Percentiles rank a stretch among this genome's conserved stretches.
These are phyloP conservation scores for Arthrobotrys megalospora DNA, from an alignment of 2,329 filamentous ascomycete species.

Conservation along the genomic window DNA sequence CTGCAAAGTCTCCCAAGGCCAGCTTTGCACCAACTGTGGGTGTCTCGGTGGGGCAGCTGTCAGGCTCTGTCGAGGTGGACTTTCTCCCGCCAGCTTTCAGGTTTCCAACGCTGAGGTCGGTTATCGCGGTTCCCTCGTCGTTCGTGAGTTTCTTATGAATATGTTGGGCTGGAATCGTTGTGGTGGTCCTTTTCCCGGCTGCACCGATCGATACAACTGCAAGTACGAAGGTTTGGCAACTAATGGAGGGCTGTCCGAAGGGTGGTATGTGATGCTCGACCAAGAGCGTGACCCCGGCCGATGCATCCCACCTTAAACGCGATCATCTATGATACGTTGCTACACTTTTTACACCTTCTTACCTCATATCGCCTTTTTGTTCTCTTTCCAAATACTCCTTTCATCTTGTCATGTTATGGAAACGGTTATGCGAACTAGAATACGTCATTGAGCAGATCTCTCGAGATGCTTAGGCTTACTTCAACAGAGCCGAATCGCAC, in stretches of 20 bases:
- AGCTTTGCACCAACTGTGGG: constrained; percentile 22
- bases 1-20: background rate
- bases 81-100: background rate
- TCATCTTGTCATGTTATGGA: background rate
- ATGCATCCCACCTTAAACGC: background rate
- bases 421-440: background rate
- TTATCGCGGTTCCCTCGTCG: background rate
- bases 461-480: background rate
- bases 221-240: constrained; percentile 17
- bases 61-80: constrained; percentile 31
- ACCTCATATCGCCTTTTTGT: background rate
- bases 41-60: constrained; percentile 30
- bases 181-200: background rate
- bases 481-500: background rate
- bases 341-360: background rate
- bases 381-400: background rate
- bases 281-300: background rate
- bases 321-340: background rate
- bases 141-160: background rate
- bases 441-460: background rate
- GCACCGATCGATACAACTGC: constrained; percentile 1
- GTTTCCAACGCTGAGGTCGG: constrained; percentile 22
- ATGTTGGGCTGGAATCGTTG: background rate
- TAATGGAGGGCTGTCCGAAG: constrained; percentile 1
- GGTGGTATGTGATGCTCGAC: background rate